Base-by-base conservation (phyloP, 345 rosid genomes). In the Stellera chamaejasme region DNA sequence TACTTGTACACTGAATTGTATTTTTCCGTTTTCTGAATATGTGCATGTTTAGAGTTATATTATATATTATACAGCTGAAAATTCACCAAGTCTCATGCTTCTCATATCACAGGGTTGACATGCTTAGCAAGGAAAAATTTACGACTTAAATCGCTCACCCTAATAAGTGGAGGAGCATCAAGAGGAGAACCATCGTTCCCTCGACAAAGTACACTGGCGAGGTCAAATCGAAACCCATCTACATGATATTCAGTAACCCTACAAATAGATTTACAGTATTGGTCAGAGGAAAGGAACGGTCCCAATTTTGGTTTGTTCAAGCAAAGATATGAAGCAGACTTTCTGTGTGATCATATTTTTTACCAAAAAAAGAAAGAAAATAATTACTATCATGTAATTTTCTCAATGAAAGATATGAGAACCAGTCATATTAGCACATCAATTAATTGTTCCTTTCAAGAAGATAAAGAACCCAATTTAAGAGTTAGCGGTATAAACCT, bases 141-240 rank as follows among this genome's bases (percentile, higher is more conserved):
- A 44, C 28, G 64, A 60, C 27, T 61, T 27, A 45, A 54, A 60
- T 55, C 51, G 64, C 79, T 44, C 59, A 88, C 98, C 78, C 88
- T 81, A 59, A 86, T 72, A 52, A 88, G 65, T 23, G 89, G 96
- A 2, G 96, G 98, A 70, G 87, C 87, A 72, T 41, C 65, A 59
- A 92, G 87, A 44, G 95, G 85, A 65, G 93, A 82, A 64, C 98
- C 98, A 79, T 88, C 93, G 16, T 78, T 71, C 70, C 83, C 93
- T 68, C 96, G 93, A 70, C 98, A 92, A 64, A 88, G 90, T 48
- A 81, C 93, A 76, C 96, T 88, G 44, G 95, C 86, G 50, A 92
- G 95, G 80, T 92, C 96, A 75, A 88, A 92, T 47, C 98, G 77
- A 66, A 92, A 92, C 61, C 98, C 98, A 72, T 92, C 98, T 66